Conservation (phyloP, 345 rosid species). For the Fremontodendron californicum region DNA sequence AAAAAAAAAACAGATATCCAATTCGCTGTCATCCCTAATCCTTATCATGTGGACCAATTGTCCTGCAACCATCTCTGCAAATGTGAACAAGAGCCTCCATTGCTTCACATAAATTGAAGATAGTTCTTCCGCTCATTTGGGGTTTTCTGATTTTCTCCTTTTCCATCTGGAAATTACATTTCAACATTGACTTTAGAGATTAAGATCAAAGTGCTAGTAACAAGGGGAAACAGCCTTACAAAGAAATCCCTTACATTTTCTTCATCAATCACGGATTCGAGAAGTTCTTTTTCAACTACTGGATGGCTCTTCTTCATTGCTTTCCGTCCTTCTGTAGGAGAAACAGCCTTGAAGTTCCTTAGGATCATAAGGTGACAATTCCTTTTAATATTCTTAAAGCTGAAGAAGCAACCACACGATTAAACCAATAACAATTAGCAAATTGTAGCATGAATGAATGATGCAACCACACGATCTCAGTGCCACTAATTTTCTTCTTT, state of each 20-base stretch:
- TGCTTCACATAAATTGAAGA: conserved; percentile 71
- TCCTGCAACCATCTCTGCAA: conserved; percentile 83
- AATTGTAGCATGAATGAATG: too few species aligned
- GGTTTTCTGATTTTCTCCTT: conserved; percentile 49
- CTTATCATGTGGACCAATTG: conserved; percentile 92
- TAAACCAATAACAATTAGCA: too few species aligned
- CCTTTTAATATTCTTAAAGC: too few species aligned
- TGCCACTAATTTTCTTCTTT: neutral
- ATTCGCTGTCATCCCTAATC: too few species aligned
- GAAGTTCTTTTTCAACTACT: conserved; percentile 60
- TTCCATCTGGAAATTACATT: conserved; percentile 33
- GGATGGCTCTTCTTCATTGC: conserved; percentile 85
- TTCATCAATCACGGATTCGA: conserved; percentile 44
- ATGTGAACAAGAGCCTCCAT: conserved; percentile 96
- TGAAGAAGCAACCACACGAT: too few species aligned
- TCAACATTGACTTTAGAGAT: neutral
- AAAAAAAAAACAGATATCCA: too few species aligned
- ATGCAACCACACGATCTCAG: neutral
- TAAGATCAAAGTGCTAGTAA: neutral
- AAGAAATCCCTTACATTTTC: conserved; percentile 42
- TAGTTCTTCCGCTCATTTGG: conserved; percentile 58
- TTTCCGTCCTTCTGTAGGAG: conserved; percentile 65
- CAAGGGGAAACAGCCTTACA: neutral
- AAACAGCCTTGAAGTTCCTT: conserved; percentile 46
- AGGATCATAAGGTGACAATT: conserved; percentile 68